These are phyloP conservation scores for Leucocoprinus birnbaumii DNA, from an alignment of 768 basidiomycete species.

Conservation along the genomic window DNA sequence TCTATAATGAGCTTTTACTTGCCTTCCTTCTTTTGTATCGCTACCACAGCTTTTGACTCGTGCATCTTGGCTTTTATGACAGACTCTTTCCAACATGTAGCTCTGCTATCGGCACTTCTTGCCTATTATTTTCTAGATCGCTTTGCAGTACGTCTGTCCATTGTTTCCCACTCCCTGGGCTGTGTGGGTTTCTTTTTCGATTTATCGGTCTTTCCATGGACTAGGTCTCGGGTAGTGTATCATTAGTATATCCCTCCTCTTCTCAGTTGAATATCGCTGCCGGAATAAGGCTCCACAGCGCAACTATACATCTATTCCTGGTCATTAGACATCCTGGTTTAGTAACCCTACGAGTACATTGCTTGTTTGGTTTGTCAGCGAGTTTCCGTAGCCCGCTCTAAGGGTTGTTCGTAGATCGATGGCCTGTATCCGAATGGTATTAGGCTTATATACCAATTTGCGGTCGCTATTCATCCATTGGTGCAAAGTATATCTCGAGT, in stretches of 20 bases:
- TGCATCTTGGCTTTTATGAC: not conserved
- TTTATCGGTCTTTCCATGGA: not conserved
- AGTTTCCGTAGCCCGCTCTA: not conserved
- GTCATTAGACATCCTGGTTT: not conserved
- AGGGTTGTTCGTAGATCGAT: too few species aligned
- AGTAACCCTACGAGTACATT: too few species aligned
- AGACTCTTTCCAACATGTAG: not conserved
- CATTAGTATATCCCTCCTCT: not conserved
- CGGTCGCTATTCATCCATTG: too few species aligned
- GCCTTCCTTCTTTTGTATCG: conserved; percentile 4
- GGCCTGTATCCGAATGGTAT: too few species aligned
- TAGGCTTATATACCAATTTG: too few species aligned
- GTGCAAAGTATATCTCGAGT: too few species aligned
- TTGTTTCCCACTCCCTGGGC: not conserved
- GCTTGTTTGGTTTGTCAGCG: not conserved
- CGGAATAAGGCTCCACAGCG: not conserved
- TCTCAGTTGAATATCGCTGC: conserved; percentile 9
- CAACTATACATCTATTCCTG: conserved; percentile 4
- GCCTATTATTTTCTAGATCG: conserved; percentile 6
- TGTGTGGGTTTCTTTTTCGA: too few species aligned
- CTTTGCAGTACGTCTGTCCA: not conserved
- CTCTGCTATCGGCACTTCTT: not conserved
- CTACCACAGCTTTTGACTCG: not conserved
- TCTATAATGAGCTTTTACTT: not conserved
- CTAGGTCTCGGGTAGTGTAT: conserved; percentile 4